phyloP scores from a whole-genome alignment of 2,329 filamentous ascomycete genomes.

The Achaetomium macrosporum region DNA sequence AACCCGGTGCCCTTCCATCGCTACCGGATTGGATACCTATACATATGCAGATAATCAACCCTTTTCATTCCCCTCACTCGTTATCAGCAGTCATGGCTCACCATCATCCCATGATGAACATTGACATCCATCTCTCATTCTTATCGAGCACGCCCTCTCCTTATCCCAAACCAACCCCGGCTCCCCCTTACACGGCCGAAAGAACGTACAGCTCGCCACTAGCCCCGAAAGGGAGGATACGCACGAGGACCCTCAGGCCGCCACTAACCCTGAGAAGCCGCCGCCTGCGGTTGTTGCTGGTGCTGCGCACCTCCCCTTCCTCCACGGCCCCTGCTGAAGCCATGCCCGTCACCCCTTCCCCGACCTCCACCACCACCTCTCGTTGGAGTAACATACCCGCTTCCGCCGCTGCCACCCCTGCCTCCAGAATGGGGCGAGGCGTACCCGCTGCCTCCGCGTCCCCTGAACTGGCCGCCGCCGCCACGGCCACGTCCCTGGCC shows the following conservation, averaged over 20 bases:
- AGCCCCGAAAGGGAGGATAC: too few species aligned
- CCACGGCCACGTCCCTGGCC: slow-evolving; percentile 11
- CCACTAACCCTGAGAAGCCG: neutral
- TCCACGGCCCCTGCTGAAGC: slow-evolving; percentile 9
- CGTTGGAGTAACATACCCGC: slow-evolving; percentile 2
- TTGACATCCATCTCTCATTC: neutral
- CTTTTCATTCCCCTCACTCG: neutral
- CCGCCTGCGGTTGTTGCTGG: neutral
- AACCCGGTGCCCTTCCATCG: neutral
- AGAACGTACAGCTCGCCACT: too few species aligned
- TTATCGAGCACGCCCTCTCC: neutral
- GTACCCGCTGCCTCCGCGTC: slow-evolving; percentile 23
- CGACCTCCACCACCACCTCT: slow-evolving; percentile 26
- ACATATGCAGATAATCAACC: neutral
- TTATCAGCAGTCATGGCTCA: neutral
- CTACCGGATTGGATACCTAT: neutral
- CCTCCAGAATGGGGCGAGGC: too few species aligned
- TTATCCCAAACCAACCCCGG: neutral
- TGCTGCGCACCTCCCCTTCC: slow-evolving; percentile 1
- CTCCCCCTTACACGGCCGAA: neutral
- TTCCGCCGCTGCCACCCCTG: slow-evolving; percentile 6
- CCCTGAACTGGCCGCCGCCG: slow-evolving; percentile 13
- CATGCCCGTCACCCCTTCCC: slow-evolving; percentile 12
- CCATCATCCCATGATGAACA: neutral
- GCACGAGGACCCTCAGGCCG: too few species aligned